Conservation (phyloP, 148 eudicot genomes). For the Vaccinium corymbosum region DNA sequence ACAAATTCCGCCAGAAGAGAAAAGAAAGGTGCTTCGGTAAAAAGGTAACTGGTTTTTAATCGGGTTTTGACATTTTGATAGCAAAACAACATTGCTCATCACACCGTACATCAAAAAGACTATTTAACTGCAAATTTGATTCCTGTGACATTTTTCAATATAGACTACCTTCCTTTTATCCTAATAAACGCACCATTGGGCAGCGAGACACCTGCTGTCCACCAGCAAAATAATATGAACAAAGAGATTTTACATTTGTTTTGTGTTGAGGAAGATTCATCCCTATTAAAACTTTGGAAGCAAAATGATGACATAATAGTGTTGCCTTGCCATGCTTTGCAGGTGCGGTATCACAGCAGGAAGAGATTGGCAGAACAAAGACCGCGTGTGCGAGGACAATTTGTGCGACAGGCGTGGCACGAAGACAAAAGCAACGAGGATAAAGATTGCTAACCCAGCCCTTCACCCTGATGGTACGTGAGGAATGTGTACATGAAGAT, state of each 20-base stretch:
- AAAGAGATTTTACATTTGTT: neutral
- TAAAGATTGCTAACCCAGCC: neutral
- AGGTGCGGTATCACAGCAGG: slow-evolving; percentile 65
- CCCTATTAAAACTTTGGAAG: neutral
- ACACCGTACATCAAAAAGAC: neutral
- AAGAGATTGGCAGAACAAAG: slow-evolving; percentile 62
- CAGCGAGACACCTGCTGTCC: neutral
- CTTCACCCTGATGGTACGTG: neutral
- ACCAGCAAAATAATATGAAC: neutral
- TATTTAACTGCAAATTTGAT: neutral
- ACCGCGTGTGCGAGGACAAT: slow-evolving; percentile 59
- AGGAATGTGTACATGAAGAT: neutral
- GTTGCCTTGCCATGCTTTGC: neutral
- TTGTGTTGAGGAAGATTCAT: neutral
- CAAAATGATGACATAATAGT: neutral
- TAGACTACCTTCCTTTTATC: neutral
- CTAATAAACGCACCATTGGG: neutral
- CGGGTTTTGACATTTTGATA: neutral
- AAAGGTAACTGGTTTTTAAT: slow-evolving; percentile 21
- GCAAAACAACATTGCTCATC: neutral
- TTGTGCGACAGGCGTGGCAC: slow-evolving; percentile 42
- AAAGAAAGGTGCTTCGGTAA: slow-evolving; percentile 38
- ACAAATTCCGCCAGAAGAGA: slow-evolving; percentile 33
- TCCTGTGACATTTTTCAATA: neutral
- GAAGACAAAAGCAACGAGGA: neutral